A percentile compares a stretch with the other conserved stretches of the same genome.
These are phyloP conservation scores for Cadophora luteo-olivacea DNA, from an alignment of 2,329 filamentous ascomycete species.

Conservation along the genomic window DNA sequence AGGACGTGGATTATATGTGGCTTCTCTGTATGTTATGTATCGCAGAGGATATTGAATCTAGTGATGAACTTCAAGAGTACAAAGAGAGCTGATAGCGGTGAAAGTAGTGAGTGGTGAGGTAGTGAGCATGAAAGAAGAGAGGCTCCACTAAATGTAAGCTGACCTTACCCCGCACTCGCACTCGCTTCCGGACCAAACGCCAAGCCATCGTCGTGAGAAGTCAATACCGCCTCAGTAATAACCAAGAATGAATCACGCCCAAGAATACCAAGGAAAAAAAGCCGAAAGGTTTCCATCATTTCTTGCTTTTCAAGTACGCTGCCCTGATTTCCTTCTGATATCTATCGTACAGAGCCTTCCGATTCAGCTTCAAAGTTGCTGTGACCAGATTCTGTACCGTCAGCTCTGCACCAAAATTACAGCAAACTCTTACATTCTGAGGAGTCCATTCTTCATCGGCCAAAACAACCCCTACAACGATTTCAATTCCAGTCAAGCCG, in stretches of 20 bases:
- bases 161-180: background rate
- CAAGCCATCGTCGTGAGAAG: too few relatives aligned
- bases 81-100: background rate
- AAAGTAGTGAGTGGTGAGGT: too few relatives aligned
- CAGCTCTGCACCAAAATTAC: constrained; percentile 40
- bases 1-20: too few relatives aligned
- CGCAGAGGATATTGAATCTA: background rate
- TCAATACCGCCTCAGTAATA: too few relatives aligned
- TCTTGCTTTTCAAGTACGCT: constrained; percentile 36
- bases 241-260: too few relatives aligned
- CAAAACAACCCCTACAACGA: constrained; percentile 76
- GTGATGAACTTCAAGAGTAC: background rate
- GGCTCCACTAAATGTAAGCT: background rate
- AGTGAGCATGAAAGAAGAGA: background rate
- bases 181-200: background rate
- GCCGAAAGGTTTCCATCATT: background rate
- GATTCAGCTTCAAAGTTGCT: constrained; percentile 75
- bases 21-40: too few relatives aligned
- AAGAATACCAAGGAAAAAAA: too few relatives aligned
- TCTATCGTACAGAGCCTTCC: constrained; percentile 68
- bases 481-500: constrained; percentile 74
- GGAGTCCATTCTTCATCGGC: constrained; percentile 90
- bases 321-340: constrained; percentile 65
- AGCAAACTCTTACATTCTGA: constrained; percentile 70
- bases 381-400: constrained; percentile 64